phyloP scores from a whole-genome alignment of 768 basidiomycete species.

The Saitozyma sp. region DNA sequence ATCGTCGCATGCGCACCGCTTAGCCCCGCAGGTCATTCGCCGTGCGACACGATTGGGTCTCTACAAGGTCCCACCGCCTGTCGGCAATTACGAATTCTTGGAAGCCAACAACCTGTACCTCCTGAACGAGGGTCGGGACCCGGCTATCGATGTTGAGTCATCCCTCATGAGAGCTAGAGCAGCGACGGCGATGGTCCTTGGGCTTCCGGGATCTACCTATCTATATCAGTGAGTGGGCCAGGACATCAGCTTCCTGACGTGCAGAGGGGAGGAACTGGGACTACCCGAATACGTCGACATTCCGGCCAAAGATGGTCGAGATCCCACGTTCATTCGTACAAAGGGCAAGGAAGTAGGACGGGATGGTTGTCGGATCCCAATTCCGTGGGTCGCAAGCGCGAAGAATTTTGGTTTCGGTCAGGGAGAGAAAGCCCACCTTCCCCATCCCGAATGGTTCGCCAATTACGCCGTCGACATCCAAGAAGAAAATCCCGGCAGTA shows the following conservation, averaged over 20 bases:
- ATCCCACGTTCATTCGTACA: constrained; percentile 37
- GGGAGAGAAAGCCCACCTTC: constrained; percentile 17
- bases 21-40: constrained; percentile 20
- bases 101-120: neutral
- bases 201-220: constrained; percentile 5
- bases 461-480: neutral
- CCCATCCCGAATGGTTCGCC: constrained; percentile 8
- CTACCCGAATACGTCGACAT: constrained; percentile 27
- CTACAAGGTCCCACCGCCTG: constrained; percentile 2
- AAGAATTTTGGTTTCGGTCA: constrained; percentile 22
- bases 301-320: constrained; percentile 21
- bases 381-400: constrained; percentile 21
- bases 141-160: neutral
- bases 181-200: neutral
- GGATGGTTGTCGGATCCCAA: constrained; percentile 39
- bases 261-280: constrained; percentile 39
- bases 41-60: constrained; percentile 34
- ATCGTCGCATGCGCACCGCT: neutral
- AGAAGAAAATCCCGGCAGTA: neutral
- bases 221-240: constrained; percentile 3
- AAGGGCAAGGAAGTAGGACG: constrained; percentile 21
- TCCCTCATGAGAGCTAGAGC: neutral
- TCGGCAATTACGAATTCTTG: constrained; percentile 5
- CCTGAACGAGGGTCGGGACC: constrained; percentile 7
- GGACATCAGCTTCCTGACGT: neutral